phyloP scores from a whole-genome alignment of 768 basidiomycete species.

The Mycena indigotica region DNA sequence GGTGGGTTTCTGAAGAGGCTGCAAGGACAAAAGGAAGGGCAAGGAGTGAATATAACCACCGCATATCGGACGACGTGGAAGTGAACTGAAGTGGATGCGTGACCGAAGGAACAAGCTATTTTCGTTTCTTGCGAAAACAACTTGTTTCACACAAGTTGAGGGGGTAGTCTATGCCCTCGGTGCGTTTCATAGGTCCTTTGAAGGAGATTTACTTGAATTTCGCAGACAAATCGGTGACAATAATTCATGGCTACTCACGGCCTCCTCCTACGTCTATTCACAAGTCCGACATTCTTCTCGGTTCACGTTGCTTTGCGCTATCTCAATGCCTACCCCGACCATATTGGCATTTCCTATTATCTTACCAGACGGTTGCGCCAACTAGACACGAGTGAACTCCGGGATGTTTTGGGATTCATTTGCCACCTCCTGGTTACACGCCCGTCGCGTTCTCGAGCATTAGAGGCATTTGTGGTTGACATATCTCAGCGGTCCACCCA shows the following conservation, averaged over 20 bases:
- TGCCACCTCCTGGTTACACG: conserved; percentile 94
- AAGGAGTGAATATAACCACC: conserved; percentile 29
- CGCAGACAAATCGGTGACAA: no score
- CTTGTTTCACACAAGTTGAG: no score
- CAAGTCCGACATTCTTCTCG: conserved; percentile 90
- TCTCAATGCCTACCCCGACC: conserved; percentile 77
- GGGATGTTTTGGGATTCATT: conserved; percentile 88
- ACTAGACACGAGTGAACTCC: conserved; percentile 68
- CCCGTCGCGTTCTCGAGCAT: conserved; percentile 86
- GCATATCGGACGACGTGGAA: conserved; percentile 36
- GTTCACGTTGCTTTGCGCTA: conserved; percentile 93
- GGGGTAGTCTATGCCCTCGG: no score
- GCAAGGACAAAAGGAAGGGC: conserved; percentile 36
- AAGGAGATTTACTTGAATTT: no score
- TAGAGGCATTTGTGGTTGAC: conserved; percentile 93
- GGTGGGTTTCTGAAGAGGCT: conserved; percentile 36
- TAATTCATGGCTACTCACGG: conserved; percentile 69
- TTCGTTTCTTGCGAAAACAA: no score
- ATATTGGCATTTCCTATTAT: conserved; percentile 91
- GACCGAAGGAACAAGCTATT: no score
- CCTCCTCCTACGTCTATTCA: conserved; percentile 86
- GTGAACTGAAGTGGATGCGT: background rate
- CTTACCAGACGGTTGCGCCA: conserved; percentile 73
- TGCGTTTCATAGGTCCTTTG: no score
- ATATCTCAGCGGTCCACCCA: conserved; percentile 90